Conservation (phyloP, 176 grass and related monocot species). For the Saccharum spontaneum region DNA sequence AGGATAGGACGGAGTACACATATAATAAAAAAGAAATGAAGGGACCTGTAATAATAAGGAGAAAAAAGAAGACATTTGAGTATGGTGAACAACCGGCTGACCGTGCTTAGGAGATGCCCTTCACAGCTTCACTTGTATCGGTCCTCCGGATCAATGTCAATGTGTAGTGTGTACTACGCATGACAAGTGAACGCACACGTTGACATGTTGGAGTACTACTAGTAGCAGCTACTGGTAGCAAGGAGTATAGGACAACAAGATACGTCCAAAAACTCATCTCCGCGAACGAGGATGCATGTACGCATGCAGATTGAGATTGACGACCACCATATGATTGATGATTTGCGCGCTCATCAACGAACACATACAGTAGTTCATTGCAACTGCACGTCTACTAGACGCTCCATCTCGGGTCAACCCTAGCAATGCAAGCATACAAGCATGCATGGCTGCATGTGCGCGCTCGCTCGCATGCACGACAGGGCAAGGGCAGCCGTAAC, state of each 20-base stretch:
- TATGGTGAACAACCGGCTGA: too few species aligned
- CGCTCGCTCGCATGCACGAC: neutral
- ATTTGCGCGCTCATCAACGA: neutral
- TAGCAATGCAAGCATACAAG: neutral
- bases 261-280: neutral
- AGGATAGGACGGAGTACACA: too few species aligned
- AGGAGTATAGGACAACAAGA: neutral
- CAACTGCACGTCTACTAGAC: neutral
- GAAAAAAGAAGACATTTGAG: too few species aligned
- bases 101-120: too few species aligned
- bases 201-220: neutral
- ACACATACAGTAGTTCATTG: neutral
- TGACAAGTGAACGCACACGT: neutral
- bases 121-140: too few species aligned
- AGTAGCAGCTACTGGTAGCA: neutral
- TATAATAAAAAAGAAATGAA: too few species aligned
- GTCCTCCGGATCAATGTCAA: too few species aligned
- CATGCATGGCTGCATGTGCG: neutral
- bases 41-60: too few species aligned
- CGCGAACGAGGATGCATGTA: neutral
- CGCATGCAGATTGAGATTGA: constrained; percentile 1
- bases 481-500: neutral
- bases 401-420: neutral
- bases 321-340: neutral
- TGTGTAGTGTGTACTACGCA: too few species aligned